phyloP scores from a whole-genome alignment of 176 grass and related monocot species.

The Aegilops tauschii region DNA sequence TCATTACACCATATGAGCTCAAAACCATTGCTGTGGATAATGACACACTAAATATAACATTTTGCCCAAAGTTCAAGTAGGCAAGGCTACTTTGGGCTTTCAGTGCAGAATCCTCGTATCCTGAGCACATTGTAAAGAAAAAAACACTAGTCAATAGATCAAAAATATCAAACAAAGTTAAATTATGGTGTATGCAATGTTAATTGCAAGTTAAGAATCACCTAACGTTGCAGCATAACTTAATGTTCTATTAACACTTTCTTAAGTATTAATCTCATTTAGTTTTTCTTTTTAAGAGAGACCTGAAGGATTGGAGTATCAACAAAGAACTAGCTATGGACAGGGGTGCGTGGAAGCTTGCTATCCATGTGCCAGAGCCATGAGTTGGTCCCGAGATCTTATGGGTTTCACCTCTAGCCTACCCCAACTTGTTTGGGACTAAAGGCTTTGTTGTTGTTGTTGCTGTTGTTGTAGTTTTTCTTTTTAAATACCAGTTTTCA shows the following conservation, averaged over 20 bases:
- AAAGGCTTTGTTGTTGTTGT: too few relatives aligned
- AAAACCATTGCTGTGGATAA: conserved; percentile 96
- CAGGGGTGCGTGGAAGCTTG: too few relatives aligned
- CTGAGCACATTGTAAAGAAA: conserved; percentile 39
- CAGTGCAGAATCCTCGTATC: conserved; percentile 86
- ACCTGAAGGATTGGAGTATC: too few relatives aligned
- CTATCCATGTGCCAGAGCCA: too few relatives aligned
- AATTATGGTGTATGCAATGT: background rate
- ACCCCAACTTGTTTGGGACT: too few relatives aligned
- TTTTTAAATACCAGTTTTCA: conserved; percentile 10
- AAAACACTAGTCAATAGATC: conserved; percentile 20
- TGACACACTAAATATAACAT: conserved; percentile 84
- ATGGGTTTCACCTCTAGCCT: too few relatives aligned
- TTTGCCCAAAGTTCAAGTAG: conserved; percentile 92
- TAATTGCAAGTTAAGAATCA: background rate
- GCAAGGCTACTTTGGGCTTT: conserved; percentile 97
- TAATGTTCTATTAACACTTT: background rate
- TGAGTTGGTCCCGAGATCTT: too few relatives aligned
- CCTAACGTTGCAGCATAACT: background rate
- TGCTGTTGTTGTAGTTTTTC: background rate
- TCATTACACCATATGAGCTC: conserved; percentile 95
- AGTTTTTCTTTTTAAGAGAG: too few relatives aligned
- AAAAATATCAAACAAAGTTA: conserved; percentile 25
- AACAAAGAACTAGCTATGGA: too few relatives aligned
- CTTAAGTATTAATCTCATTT: background rate